A percentile compares a stretch with the other conserved stretches of the same genome.
Conservation (phyloP, 139 green algal species). For the Tetraselmis striata region DNA sequence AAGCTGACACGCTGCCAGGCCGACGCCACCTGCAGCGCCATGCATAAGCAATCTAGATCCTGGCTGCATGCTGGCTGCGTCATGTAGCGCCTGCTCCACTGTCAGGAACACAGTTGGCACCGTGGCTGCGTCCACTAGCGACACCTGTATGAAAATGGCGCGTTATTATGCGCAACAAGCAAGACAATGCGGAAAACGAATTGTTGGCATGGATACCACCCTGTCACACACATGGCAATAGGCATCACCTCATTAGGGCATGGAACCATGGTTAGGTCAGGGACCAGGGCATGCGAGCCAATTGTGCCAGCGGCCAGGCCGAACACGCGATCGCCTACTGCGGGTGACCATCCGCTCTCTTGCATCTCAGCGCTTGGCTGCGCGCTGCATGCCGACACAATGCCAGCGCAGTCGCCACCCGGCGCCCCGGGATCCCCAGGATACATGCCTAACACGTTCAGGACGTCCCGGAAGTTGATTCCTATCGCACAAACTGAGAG, state of each 20-base stretch:
- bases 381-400: slow-evolving; percentile 18
- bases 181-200: too few relatives aligned
- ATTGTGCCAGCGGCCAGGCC: slow-evolving; percentile 16
- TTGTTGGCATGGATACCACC: too few relatives aligned
- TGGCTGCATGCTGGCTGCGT: slow-evolving; percentile 6
- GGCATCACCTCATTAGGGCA: neutral
- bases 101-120: slow-evolving; percentile 24
- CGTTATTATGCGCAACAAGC: too few relatives aligned
- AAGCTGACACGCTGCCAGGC: neutral
- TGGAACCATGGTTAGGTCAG: neutral
- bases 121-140: slow-evolving; percentile 4
- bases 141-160: too few relatives aligned
- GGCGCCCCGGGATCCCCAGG: slow-evolving; percentile 40
- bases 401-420: slow-evolving; percentile 50
- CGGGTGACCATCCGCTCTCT: neutral
- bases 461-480: slow-evolving; percentile 81
- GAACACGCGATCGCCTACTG: slow-evolving; percentile 17
- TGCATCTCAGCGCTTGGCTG: neutral
- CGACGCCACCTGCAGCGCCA: slow-evolving; percentile 6
- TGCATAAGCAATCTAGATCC: slow-evolving; percentile 14
- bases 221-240: too few relatives aligned
- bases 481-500: slow-evolving; percentile 42
- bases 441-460: slow-evolving; percentile 67
- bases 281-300: neutral
- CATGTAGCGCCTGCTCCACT: slow-evolving; percentile 5